A percentile compares a stretch with the other conserved stretches of the same genome.
phyloP scores from a whole-genome alignment of 2,329 filamentous ascomycete genomes.

The Tympanopsis confertula region DNA sequence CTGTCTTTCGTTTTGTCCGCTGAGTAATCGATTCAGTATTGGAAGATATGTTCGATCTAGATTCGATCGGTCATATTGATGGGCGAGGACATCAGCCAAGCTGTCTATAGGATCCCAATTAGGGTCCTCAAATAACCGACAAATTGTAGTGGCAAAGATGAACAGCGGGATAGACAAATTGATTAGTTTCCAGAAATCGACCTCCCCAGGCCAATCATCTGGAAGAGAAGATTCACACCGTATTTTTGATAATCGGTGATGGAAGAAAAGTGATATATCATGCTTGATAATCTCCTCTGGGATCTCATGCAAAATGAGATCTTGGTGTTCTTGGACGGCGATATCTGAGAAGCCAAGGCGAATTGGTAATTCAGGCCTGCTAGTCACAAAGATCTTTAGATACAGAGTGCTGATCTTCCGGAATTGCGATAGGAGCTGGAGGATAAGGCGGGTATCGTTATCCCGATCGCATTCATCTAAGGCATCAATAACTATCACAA shows the following conservation, averaged over 20 bases:
- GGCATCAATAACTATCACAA: slow-evolving; percentile 13
- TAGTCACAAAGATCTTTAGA: slow-evolving; percentile 10
- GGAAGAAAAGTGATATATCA: neutral
- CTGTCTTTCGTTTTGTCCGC: slow-evolving; percentile 2
- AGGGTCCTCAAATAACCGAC: slow-evolving; percentile 5
- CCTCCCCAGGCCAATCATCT: neutral
- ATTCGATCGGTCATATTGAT: neutral
- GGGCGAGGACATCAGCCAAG: slow-evolving; percentile 1
- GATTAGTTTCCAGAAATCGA: slow-evolving; percentile 3
- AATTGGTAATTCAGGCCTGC: slow-evolving; percentile 9
- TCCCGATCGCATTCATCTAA: slow-evolving; percentile 17
- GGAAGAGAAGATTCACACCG: slow-evolving; percentile 5
- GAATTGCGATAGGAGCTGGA: slow-evolving; percentile 7
- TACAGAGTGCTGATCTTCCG: slow-evolving; percentile 3
- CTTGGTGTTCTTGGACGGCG: slow-evolving; percentile 7
- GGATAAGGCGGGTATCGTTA: slow-evolving; percentile 5
- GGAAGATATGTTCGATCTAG: neutral
- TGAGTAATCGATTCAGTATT: slow-evolving; percentile 1
- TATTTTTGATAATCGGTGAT: slow-evolving; percentile 5
- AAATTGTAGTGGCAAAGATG: slow-evolving; percentile 8
- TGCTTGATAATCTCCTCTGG: slow-evolving; percentile 5
- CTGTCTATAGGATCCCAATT: slow-evolving; percentile 5
- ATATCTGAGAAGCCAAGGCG: slow-evolving; percentile 11
- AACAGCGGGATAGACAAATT: slow-evolving; percentile 5
- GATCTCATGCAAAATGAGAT: slow-evolving; percentile 9